Conservation (phyloP, 352 stramenopile species). For the Pythium monospermum region DNA sequence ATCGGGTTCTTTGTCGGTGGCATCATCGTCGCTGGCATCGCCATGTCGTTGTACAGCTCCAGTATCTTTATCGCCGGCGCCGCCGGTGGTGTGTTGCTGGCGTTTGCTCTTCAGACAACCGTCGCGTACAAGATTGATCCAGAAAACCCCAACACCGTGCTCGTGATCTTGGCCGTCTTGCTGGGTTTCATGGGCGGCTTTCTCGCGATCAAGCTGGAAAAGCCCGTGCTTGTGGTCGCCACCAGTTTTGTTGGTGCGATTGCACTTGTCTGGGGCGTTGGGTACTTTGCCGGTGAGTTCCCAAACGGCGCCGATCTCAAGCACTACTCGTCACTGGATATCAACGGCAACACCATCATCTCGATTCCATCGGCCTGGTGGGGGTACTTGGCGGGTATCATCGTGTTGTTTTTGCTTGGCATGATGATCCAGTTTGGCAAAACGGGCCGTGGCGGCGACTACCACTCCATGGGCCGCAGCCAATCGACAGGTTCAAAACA, state of each 20-base stretch:
- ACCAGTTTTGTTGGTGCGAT: conserved; percentile 46
- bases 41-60: conserved; percentile 39
- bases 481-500: too few species aligned
- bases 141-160: conserved; percentile 35
- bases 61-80: conserved; percentile 42
- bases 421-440: conserved; percentile 29
- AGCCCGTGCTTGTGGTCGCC: conserved; percentile 44
- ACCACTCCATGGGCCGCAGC: too few species aligned
- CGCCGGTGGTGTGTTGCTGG: conserved; percentile 32
- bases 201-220: conserved; percentile 44
- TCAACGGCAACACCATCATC: conserved; percentile 21
- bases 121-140: conserved; percentile 31
- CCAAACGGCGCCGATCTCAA: conserved; percentile 46
- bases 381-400: conserved; percentile 29
- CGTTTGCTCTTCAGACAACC: conserved; percentile 49
- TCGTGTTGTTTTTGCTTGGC: conserved; percentile 22
- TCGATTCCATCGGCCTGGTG: conserved; percentile 30
- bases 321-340: conserved; percentile 24
- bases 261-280: conserved; percentile 38
- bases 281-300: conserved; percentile 55
- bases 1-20: conserved; percentile 42
- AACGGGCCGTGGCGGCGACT: too few species aligned
- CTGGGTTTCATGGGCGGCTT: conserved; percentile 33
- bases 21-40: conserved; percentile 26
- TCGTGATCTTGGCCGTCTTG: conserved; percentile 41